These are phyloP conservation scores for Typha latifolia DNA, from an alignment of 176 grass and related monocot species.

Conservation along the genomic window DNA sequence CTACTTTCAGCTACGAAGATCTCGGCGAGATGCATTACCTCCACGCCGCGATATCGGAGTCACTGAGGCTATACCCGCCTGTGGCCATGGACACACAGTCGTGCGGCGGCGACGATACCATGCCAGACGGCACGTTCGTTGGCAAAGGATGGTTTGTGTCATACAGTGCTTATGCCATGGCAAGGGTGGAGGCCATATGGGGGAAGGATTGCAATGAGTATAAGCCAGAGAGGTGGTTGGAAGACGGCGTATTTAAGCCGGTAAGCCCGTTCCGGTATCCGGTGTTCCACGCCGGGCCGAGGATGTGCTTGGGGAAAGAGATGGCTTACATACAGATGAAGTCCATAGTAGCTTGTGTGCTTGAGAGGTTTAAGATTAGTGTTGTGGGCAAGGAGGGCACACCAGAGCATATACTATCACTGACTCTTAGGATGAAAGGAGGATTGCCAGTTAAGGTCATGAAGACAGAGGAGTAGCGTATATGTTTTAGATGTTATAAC, in stretches of 20 bases:
- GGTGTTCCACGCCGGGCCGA: conserved; percentile 21
- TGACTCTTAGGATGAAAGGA: conserved; percentile 23
- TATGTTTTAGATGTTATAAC: background rate
- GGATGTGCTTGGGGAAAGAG: conserved; percentile 36
- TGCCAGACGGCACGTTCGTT: conserved; percentile 45
- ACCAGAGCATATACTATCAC: conserved; percentile 8
- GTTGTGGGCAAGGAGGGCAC: conserved; percentile 14
- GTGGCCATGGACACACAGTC: conserved; percentile 34
- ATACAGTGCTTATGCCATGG: conserved; percentile 27
- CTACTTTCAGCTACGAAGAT: conserved; percentile 18
- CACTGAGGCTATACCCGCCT: conserved; percentile 31
- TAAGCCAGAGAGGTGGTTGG: conserved; percentile 30
- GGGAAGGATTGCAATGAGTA: conserved; percentile 25
- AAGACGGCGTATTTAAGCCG: conserved; percentile 15
- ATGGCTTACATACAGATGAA: conserved; percentile 43
- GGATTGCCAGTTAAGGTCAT: conserved; percentile 27
- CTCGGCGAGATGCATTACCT: conserved; percentile 35
- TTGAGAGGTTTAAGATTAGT: conserved; percentile 31
- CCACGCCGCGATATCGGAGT: conserved; percentile 33
- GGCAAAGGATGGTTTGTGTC: conserved; percentile 23
- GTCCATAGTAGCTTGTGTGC: conserved; percentile 22
- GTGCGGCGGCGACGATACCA: conserved; percentile 34
- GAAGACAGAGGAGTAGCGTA: conserved; percentile 10
- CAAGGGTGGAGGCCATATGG: conserved; percentile 25
- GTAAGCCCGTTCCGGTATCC: conserved; percentile 25